Percentiles rank a stretch among this genome's conserved stretches.
phyloP scores from a whole-genome alignment of 140 eudicot genomes.

The Anethum foeniculum region DNA sequence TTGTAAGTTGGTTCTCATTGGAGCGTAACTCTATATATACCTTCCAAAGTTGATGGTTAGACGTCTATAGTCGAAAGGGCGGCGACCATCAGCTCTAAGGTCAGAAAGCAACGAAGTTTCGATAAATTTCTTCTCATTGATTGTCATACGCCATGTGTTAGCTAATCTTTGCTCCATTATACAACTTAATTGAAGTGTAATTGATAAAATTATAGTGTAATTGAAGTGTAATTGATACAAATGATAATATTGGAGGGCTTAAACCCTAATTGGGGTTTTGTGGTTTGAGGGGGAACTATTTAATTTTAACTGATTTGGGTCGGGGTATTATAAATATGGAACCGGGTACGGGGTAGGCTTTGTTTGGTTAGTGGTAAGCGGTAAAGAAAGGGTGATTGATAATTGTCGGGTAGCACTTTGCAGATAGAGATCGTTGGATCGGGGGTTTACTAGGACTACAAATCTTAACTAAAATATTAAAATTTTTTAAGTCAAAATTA shows the following conservation, averaged over 20 bases:
- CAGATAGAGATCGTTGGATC: too few relatives aligned
- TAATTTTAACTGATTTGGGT: neutral
- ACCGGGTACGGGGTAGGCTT: too few relatives aligned
- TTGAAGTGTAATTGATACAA: neutral
- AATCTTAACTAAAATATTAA: too few relatives aligned
- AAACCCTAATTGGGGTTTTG: conserved; percentile 5
- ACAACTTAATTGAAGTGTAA: neutral
- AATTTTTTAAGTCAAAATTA: too few relatives aligned
- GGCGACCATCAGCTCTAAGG: neutral
- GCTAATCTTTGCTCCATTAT: neutral
- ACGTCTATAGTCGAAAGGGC: neutral
- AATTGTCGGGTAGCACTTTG: too few relatives aligned
- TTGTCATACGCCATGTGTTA: conserved; percentile 3
- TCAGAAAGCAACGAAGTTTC: neutral
- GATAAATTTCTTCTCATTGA: neutral
- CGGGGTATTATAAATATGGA: neutral
- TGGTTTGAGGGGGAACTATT: neutral
- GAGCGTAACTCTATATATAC: neutral
- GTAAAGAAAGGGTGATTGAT: too few relatives aligned
- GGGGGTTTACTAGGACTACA: too few relatives aligned
- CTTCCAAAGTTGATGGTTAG: conserved; percentile 4
- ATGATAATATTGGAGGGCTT: neutral
- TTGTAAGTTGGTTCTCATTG: neutral
- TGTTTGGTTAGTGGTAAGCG: too few relatives aligned
- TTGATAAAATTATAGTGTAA: neutral